phyloP scores from a whole-genome alignment of 768 basidiomycete species.

The Tylopilus rubrobrunneus region DNA sequence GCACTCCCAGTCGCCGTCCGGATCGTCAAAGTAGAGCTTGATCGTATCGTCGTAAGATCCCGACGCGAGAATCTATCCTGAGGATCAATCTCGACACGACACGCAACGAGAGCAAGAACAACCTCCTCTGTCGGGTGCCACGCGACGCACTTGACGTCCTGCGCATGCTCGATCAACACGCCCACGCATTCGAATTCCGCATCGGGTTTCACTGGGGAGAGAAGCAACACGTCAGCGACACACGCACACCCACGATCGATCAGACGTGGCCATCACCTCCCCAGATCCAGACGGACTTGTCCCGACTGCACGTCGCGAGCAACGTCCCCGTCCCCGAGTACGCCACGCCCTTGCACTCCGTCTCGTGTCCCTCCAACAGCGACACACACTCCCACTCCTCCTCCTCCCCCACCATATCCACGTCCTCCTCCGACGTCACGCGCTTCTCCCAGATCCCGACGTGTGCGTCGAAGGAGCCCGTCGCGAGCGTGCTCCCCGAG shows the following conservation, averaged over 20 bases:
- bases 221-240: no score
- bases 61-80: constrained; percentile 82
- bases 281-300: constrained; percentile 99
- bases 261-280: constrained; percentile 57
- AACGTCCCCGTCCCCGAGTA: constrained; percentile 73
- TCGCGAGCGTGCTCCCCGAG: constrained; percentile 79
- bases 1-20: constrained; percentile 91
- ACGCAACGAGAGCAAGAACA: constrained; percentile 14
- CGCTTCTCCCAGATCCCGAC: constrained; percentile 89
- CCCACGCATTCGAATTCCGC: constrained; percentile 92
- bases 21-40: constrained; percentile 90
- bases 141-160: constrained; percentile 92
- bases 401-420: constrained; percentile 23
- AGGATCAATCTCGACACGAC: constrained; percentile 5
- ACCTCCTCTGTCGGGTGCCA: constrained; percentile 98
- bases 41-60: constrained; percentile 97
- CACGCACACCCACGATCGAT: no score
- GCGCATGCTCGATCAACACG: constrained; percentile 94
- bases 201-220: constrained; percentile 72
- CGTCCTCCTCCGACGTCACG: constrained; percentile 37
- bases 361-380: constrained; percentile 91
- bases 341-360: constrained; percentile 90
- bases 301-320: constrained; percentile 91
- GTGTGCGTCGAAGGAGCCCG: constrained; percentile 91
- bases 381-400: constrained; percentile 87